These are phyloP conservation scores for Cryphonectria carpinicola DNA, from an alignment of 2,329 filamentous ascomycete genomes.

Conservation along the genomic window DNA sequence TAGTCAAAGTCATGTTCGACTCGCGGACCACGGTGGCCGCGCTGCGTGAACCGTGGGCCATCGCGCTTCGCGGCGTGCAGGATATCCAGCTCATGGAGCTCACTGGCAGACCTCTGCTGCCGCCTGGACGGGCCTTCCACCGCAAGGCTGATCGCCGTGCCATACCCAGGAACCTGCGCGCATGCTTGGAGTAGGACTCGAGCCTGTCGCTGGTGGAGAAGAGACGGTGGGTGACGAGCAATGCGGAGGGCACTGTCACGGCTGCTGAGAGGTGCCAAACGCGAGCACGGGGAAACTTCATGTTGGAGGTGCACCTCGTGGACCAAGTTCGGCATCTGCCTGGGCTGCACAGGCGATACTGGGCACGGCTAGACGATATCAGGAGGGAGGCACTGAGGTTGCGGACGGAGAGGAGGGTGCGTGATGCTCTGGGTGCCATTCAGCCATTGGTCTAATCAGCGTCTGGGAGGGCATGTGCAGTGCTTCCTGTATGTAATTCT, in stretches of 20 bases:
- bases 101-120: background rate
- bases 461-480: background rate
- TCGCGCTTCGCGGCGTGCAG: slow-evolving; percentile 6
- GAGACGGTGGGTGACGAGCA: slow-evolving; percentile 1
- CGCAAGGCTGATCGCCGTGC: background rate
- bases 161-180: slow-evolving; percentile 2
- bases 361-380: background rate
- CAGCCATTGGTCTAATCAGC: background rate
- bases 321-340: slow-evolving; percentile 13
- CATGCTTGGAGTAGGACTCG: slow-evolving; percentile 21
- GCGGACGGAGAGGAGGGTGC: slow-evolving; percentile 15
- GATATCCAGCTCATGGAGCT: slow-evolving; percentile 17
- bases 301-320: background rate
- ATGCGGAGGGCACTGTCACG: background rate
- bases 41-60: background rate
- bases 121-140: background rate
- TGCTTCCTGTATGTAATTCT: background rate
- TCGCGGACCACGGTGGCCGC: background rate
- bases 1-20: slow-evolving; percentile 9
- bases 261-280: background rate
- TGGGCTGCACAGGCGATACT: slow-evolving; percentile 1
- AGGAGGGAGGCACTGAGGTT: slow-evolving; percentile 10
- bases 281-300: background rate
- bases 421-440: background rate
- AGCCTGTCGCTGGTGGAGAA: slow-evolving; percentile 15